Conservation (phyloP, 2,329 filamentous ascomycete genomes). For the Diaporthe ilicicola region DNA sequence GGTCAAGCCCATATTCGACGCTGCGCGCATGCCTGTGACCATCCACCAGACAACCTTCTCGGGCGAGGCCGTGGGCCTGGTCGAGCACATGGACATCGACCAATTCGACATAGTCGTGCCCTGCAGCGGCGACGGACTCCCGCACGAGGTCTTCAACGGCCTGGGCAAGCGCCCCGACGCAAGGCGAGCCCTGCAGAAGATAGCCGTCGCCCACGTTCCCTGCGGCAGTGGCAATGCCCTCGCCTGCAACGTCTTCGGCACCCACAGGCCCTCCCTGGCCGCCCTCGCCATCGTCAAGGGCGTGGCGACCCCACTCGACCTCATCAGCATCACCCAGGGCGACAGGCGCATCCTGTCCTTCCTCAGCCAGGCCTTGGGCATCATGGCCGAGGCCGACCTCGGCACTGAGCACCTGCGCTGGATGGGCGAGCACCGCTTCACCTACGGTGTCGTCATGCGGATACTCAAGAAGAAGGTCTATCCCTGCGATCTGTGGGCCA, state of each 20-base stretch:
- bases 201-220: slow-evolving; percentile 88
- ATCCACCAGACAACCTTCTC: slow-evolving; percentile 74
- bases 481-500: slow-evolving; percentile 88
- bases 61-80: slow-evolving; percentile 83
- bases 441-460: slow-evolving; percentile 81
- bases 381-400: slow-evolving; percentile 89
- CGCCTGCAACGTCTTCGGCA: slow-evolving; percentile 88
- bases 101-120: slow-evolving; percentile 86
- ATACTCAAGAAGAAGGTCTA: slow-evolving; percentile 81
- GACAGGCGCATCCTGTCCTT: slow-evolving; percentile 81
- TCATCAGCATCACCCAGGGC: slow-evolving; percentile 88
- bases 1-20: slow-evolving; percentile 83
- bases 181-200: slow-evolving; percentile 73
- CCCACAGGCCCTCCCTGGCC: slow-evolving; percentile 76
- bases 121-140: slow-evolving; percentile 90
- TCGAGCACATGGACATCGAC: slow-evolving; percentile 77
- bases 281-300: slow-evolving; percentile 90
- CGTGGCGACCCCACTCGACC: slow-evolving; percentile 81
- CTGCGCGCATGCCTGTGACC: slow-evolving; percentile 80
- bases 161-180: slow-evolving; percentile 81
- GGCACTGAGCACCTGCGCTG: slow-evolving; percentile 91
- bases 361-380: slow-evolving; percentile 87
- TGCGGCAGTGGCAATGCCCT: slow-evolving; percentile 96
- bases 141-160: slow-evolving; percentile 95
- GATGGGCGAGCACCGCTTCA: slow-evolving; percentile 90